Percentiles rank a stretch among this genome's conserved stretches.
Evolutionary conservation across 805 yeast genomes (phyloP).

Genomic region (Cyberlindnera nakhonratchasimensis): DNA sequence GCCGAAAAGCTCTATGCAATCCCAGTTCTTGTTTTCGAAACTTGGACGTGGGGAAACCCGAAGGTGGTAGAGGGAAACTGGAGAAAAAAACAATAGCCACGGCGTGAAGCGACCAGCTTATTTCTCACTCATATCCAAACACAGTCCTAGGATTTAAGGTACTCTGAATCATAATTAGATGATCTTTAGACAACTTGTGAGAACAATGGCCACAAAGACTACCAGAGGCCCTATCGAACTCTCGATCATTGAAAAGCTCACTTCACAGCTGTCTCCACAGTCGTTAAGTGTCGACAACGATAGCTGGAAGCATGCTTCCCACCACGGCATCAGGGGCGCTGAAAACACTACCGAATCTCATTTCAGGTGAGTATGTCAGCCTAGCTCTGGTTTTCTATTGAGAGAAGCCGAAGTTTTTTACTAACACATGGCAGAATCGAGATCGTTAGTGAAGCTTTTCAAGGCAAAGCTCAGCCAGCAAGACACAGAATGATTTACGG

Average conservation of each 20-base stretch:
- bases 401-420: neutral
- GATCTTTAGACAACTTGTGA: slow-evolving; percentile 9
- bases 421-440: slow-evolving; percentile 42
- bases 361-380: slow-evolving; percentile 35
- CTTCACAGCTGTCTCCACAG: slow-evolving; percentile 35
- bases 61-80: too few relatives aligned
- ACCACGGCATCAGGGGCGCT: slow-evolving; percentile 75
- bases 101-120: too few relatives aligned
- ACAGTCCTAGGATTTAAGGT: too few relatives aligned
- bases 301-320: slow-evolving; percentile 85
- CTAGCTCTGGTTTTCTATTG: too few relatives aligned
- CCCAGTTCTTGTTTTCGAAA: neutral
- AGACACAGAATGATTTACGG: slow-evolving; percentile 77
- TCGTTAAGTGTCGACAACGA: slow-evolving; percentile 64
- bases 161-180: neutral
- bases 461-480: slow-evolving; percentile 60
- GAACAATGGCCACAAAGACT: slow-evolving; percentile 25
- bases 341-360: slow-evolving; percentile 75
- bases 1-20: too few relatives aligned
- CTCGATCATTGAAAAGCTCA: slow-evolving; percentile 22
- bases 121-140: too few relatives aligned
- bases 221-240: slow-evolving; percentile 27
- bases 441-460: slow-evolving; percentile 66
- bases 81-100: too few relatives aligned
- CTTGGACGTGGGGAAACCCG: too few relatives aligned